Percentiles rank a stretch among this genome's conserved stretches.
phyloP scores from a whole-genome alignment of 2,329 filamentous ascomycete species.

The Macroventuria anomochaeta region DNA sequence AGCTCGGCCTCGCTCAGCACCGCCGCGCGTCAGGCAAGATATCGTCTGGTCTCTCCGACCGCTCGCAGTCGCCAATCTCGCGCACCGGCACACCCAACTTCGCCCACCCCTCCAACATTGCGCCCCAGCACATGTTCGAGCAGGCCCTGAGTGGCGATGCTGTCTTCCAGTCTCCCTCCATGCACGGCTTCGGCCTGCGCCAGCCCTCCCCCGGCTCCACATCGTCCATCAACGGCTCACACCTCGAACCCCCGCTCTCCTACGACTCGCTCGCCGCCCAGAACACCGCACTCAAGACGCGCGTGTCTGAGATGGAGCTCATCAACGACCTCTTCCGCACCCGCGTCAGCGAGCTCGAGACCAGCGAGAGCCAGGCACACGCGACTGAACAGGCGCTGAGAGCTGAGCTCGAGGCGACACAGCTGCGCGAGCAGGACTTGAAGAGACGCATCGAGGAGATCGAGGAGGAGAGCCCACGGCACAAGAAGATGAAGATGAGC shows the following conservation, averaged over 20 bases:
- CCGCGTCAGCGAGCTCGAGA: slow-evolving; percentile 74
- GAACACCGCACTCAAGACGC: slow-evolving; percentile 89
- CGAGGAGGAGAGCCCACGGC: slow-evolving; percentile 54
- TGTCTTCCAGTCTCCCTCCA: slow-evolving; percentile 63
- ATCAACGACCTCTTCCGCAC: slow-evolving; percentile 79
- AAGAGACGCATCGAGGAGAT: slow-evolving; percentile 80
- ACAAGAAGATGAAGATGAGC: slow-evolving; percentile 64
- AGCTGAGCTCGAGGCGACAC: slow-evolving; percentile 72
- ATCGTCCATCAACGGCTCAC: slow-evolving; percentile 65
- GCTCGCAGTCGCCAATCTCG: slow-evolving; percentile 78
- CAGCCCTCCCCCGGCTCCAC: slow-evolving; percentile 64
- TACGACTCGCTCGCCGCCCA: slow-evolving; percentile 80
- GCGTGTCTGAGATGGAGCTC: slow-evolving; percentile 92
- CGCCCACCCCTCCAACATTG: slow-evolving; percentile 68
- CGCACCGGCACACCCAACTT: slow-evolving; percentile 79
- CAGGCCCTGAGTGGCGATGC: slow-evolving; percentile 73
- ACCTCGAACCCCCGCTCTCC: slow-evolving; percentile 74
- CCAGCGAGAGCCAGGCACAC: slow-evolving; percentile 71
- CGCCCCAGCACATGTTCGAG: slow-evolving; percentile 80
- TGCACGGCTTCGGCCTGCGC: slow-evolving; percentile 50
- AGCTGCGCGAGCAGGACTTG: slow-evolving; percentile 78
- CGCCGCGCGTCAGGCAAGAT: slow-evolving; percentile 74
- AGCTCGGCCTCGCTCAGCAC: slow-evolving; percentile 64
- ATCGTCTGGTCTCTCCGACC: slow-evolving; percentile 74
- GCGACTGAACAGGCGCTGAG: slow-evolving; percentile 64